phyloP scores from a whole-genome alignment of 495 filamentous ascomycete species.

The Hyaloscypha finlandica region DNA sequence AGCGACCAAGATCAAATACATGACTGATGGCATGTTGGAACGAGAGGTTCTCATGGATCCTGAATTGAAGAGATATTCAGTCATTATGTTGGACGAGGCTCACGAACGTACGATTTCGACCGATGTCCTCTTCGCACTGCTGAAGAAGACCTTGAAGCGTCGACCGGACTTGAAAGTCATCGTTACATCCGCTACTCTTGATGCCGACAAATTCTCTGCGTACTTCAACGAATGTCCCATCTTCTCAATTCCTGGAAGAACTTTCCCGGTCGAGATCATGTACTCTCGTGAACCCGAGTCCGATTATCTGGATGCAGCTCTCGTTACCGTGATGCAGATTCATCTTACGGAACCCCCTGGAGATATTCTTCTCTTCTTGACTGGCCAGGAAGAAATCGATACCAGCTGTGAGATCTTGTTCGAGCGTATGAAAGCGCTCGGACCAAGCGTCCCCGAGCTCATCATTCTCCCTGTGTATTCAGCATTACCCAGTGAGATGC shows the following conservation, averaged over 20 bases:
- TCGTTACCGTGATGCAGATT: slow-evolving; percentile 97
- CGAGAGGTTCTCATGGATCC: slow-evolving; percentile 92
- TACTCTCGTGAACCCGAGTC: slow-evolving; percentile 93
- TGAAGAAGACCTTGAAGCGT: slow-evolving; percentile 90
- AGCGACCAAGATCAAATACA: slow-evolving; percentile 95
- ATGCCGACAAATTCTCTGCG: slow-evolving; percentile 94
- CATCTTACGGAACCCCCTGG: slow-evolving; percentile 88
- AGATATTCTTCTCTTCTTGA: slow-evolving; percentile 95
- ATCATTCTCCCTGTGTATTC: slow-evolving; percentile 95
- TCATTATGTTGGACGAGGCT: slow-evolving; percentile 98
- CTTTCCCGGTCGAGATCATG: slow-evolving; percentile 92
- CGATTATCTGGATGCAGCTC: slow-evolving; percentile 93
- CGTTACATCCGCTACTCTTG: slow-evolving; percentile 92
- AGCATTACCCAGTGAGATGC: slow-evolving; percentile 88
- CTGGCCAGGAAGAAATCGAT: slow-evolving; percentile 97
- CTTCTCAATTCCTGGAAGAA: slow-evolving; percentile 93
- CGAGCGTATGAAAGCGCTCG: slow-evolving; percentile 95
- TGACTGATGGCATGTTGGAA: slow-evolving; percentile 99
- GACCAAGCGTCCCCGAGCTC: slow-evolving; percentile 86
- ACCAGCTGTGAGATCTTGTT: slow-evolving; percentile 89
- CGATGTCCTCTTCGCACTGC: slow-evolving; percentile 88
- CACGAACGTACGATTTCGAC: slow-evolving; percentile 97
- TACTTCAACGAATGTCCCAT: slow-evolving; percentile 96
- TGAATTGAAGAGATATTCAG: slow-evolving; percentile 81
- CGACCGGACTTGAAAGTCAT: slow-evolving; percentile 90